Percentiles rank a stretch among this genome's conserved stretches.
Evolutionary conservation across 208 protist species (phyloP).

Genomic region (Leishmania tarentolae): DNA sequence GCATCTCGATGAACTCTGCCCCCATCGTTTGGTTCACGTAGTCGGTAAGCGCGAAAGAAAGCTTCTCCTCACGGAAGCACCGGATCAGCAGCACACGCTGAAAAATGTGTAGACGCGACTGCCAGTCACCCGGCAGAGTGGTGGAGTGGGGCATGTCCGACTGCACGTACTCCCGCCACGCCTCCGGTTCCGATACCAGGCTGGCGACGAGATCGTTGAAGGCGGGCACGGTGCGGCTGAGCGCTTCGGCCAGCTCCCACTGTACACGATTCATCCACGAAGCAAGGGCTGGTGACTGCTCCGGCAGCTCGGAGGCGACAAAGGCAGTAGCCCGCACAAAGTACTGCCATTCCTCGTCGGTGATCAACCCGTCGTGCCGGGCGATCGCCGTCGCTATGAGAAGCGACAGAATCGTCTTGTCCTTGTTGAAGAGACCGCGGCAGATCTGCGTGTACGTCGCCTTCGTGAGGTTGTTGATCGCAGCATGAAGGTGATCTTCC

Average conservation of each 20-base stretch:
- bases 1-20: constrained; percentile 92
- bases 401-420: constrained; percentile 97
- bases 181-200: constrained; percentile 42
- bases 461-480: constrained; percentile 89
- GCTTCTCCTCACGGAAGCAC: constrained; percentile 94
- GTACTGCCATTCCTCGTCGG: constrained; percentile 93
- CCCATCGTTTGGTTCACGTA: constrained; percentile 93
- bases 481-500: constrained; percentile 66
- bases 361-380: constrained; percentile 54
- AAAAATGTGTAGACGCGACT: constrained; percentile 74
- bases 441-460: constrained; percentile 96
- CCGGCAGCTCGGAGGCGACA: constrained; percentile 73
- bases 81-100: constrained; percentile 94
- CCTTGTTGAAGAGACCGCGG: constrained; percentile 97
- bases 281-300: constrained; percentile 42
- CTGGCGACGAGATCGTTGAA: constrained; percentile 66
- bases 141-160: constrained; percentile 64
- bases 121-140: constrained; percentile 62
- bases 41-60: constrained; percentile 89
- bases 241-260: constrained; percentile 87
- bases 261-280: constrained; percentile 75
- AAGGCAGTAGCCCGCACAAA: constrained; percentile 90
- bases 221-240: constrained; percentile 75
- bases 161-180: constrained; percentile 71
- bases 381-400: constrained; percentile 93